Conservation (phyloP, 2,329 filamentous ascomycete species). For the Pseudogymnoascus sp. region DNA sequence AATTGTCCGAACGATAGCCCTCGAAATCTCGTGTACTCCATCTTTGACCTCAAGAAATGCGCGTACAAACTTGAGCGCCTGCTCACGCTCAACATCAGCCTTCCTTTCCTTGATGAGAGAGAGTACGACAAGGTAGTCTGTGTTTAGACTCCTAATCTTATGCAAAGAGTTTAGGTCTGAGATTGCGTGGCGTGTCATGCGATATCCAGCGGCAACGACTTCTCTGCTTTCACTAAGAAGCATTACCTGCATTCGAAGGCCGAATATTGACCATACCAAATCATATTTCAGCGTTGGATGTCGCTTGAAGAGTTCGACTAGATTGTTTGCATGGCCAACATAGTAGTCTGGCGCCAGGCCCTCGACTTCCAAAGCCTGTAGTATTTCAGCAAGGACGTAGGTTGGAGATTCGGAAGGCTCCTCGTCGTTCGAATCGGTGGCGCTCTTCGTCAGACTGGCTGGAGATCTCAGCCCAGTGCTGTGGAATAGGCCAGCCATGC, state of each 20-base stretch:
- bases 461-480: constrained; percentile 48
- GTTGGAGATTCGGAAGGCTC: constrained; percentile 78
- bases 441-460: constrained; percentile 45
- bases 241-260: constrained; percentile 89
- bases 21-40: constrained; percentile 78
- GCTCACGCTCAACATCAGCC: constrained; percentile 92
- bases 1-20: constrained; percentile 78
- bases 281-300: constrained; percentile 94
- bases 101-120: constrained; percentile 94
- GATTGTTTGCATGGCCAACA: constrained; percentile 79
- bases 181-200: constrained; percentile 88
- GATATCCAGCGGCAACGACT: constrained; percentile 88
- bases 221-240: constrained; percentile 91
- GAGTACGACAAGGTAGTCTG: constrained; percentile 83
- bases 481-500: constrained; percentile 41
- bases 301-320: constrained; percentile 94
- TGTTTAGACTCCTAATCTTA: constrained; percentile 80
- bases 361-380: constrained; percentile 81
- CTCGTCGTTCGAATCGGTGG: constrained; percentile 54
- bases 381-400: constrained; percentile 78
- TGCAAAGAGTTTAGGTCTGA: constrained; percentile 84
- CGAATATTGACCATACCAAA: constrained; percentile 91
- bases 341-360: constrained; percentile 92
- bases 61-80: constrained; percentile 91
- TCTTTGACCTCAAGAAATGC: constrained; percentile 94